Evolutionary conservation across 495 filamentous ascomycete genomes (phyloP).

Genomic region (Neurospora intermedia): DNA sequence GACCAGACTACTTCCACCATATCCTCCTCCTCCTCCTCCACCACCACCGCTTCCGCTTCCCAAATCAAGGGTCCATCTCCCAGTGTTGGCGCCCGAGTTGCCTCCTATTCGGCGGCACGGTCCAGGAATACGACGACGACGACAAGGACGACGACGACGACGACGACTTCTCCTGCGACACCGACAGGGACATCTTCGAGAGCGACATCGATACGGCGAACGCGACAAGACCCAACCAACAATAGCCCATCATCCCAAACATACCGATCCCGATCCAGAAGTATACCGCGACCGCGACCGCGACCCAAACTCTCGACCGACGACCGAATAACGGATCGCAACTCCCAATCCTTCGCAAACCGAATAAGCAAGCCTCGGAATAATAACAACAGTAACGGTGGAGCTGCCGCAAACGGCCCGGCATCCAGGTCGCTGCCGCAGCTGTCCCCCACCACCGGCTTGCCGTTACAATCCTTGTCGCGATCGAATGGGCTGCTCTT

Average conservation of each 20-base stretch:
- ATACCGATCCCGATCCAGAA: neutral
- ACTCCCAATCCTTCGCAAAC: slow-evolving; percentile 42
- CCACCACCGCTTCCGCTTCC: slow-evolving; percentile 3
- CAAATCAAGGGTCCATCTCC: slow-evolving; percentile 25
- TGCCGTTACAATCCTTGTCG: slow-evolving; percentile 1
- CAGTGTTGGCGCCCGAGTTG: slow-evolving; percentile 16
- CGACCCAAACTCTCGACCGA: neutral
- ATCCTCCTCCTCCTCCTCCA: neutral
- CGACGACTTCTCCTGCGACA: slow-evolving; percentile 7
- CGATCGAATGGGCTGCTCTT: slow-evolving; percentile 33
- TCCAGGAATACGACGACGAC: slow-evolving; percentile 23
- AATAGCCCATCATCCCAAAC: neutral
- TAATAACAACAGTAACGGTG: neutral
- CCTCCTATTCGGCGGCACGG: slow-evolving; percentile 24
- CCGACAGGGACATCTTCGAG: neutral
- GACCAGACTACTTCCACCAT: neutral
- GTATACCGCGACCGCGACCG: neutral
- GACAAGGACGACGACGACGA: slow-evolving; percentile 13
- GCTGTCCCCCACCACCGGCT: slow-evolving; percentile 12
- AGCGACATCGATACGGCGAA: neutral
- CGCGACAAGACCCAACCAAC: neutral
- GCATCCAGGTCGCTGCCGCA: slow-evolving; percentile 33
- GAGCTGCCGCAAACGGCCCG: slow-evolving; percentile 21
- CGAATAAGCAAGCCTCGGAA: slow-evolving; percentile 38
- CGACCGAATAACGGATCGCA: slow-evolving; percentile 8